Conservation (phyloP, 176 grass and related monocot genomes). For the Phoenix roebelenii region DNA sequence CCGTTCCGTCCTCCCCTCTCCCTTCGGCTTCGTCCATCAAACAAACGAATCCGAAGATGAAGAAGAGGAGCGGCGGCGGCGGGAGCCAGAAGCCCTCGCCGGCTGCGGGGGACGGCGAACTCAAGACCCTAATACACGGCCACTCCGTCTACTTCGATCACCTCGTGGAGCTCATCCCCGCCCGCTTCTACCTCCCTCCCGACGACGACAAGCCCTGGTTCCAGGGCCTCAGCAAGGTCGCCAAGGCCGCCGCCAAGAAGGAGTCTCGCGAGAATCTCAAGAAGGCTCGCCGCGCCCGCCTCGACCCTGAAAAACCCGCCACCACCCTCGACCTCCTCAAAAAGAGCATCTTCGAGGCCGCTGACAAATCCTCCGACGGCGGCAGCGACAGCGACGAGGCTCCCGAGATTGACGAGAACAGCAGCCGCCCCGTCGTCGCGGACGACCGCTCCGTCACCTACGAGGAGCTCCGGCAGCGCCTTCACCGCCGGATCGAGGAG, state of each 20-base stretch:
- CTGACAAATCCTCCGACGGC: slow-evolving; percentile 11
- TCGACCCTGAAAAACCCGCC: slow-evolving; percentile 41
- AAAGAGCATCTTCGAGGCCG: slow-evolving; percentile 30
- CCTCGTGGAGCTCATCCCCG: slow-evolving; percentile 73
- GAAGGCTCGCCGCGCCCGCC: slow-evolving; percentile 50
- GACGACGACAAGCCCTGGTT: slow-evolving; percentile 72
- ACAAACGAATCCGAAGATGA: too few species aligned
- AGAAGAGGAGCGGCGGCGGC: neutral
- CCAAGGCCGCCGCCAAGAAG: slow-evolving; percentile 57
- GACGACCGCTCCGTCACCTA: slow-evolving; percentile 64
- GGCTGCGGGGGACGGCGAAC: neutral
- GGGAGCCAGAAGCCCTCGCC: neutral
- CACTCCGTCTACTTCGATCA: slow-evolving; percentile 70
- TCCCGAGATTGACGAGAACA: slow-evolving; percentile 5
- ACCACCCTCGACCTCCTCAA: slow-evolving; percentile 72
- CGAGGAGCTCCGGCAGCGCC: slow-evolving; percentile 59
- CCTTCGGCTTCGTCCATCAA: too few species aligned
- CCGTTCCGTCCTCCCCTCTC: too few species aligned
- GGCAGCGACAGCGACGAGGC: slow-evolving; percentile 13
- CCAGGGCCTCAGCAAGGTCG: slow-evolving; percentile 60
- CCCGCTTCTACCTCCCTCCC: slow-evolving; percentile 57
- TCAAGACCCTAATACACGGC: slow-evolving; percentile 22
- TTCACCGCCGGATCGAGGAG: slow-evolving; percentile 40
- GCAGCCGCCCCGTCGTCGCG: slow-evolving; percentile 3
- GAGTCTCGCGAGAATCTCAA: slow-evolving; percentile 61